Conservation (phyloP, 305 asterid species). For the Striga hermonthica region DNA sequence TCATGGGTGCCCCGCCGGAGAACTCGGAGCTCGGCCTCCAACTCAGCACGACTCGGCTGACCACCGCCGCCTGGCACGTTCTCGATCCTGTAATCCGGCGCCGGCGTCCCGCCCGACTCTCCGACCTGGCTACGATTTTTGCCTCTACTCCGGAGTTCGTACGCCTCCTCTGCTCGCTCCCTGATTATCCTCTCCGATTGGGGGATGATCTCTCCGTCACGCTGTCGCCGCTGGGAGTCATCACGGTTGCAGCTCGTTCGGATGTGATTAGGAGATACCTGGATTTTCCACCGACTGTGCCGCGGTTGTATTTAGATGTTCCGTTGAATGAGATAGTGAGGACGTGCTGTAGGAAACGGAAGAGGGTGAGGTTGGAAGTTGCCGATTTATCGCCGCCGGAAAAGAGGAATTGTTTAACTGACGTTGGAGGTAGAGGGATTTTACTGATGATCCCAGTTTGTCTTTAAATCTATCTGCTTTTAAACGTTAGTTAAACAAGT, state of each 20-base stretch:
- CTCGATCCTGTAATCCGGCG: slow-evolving; percentile 45
- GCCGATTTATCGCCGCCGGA: slow-evolving; percentile 28
- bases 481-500: too few relatives aligned
- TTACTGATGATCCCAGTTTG: neutral
- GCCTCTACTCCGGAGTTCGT: slow-evolving; percentile 41
- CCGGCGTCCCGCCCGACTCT: slow-evolving; percentile 45
- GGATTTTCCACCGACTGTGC: slow-evolving; percentile 34
- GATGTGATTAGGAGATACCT: slow-evolving; percentile 22
- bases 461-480: neutral
- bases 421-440: slow-evolving; percentile 30
- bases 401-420: slow-evolving; percentile 34
- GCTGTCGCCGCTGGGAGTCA: slow-evolving; percentile 46
- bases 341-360: slow-evolving; percentile 55
- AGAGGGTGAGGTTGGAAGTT: slow-evolving; percentile 37
- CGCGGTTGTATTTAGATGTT: slow-evolving; percentile 26
- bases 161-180: slow-evolving; percentile 57
- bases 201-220: slow-evolving; percentile 43
- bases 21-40: slow-evolving; percentile 30
- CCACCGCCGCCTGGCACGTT: slow-evolving; percentile 53
- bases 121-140: slow-evolving; percentile 49
- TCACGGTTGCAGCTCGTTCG: slow-evolving; percentile 34
- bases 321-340: slow-evolving; percentile 25
- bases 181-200: slow-evolving; percentile 59
- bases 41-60: slow-evolving; percentile 29
- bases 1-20: slow-evolving; percentile 40